Base-by-base conservation (phyloP, 495 filamentous ascomycete genomes). In the Usnea hakonensis region DNA sequence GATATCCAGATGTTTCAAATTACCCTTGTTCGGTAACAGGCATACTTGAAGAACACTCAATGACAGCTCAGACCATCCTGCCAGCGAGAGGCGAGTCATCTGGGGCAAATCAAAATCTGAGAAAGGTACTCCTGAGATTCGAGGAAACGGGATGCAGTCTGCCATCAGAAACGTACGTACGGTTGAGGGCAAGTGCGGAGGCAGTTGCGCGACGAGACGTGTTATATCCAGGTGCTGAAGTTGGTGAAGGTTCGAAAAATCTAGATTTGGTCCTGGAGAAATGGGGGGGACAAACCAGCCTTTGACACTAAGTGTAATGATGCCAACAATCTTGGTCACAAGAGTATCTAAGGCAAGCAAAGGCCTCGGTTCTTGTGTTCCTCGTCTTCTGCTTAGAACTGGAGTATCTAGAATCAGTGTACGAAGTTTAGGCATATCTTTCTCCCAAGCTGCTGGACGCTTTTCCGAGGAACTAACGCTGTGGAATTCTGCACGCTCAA, bases 401-500 rank as follows among this genome's bases (percentile, higher is more conserved):
- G 46, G 40, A 37, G 50, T 33, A 9, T 37, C 17, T 4, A 61
- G 10, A 33, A 26, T 61, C 38, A 61, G 16, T 1, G 52, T 13
- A 53, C 59, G 59, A 44, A 61, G 35, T 3, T 55, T 61, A 37
- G 48, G 59, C 48, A 55, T 59, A 3, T 35, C 14, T 48, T 36
- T 23, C 3, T 46, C 30, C 32, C 33, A 48, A 30, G 11, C 26
- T 44, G 17, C 11, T 30, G 30, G 1, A 36, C 26, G 32, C 2
- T 2, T 30, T 16, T 6, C 0, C 21, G 14, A 33, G 3, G 57
- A 3, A 44, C 35, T 71, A 46, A 73, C 50, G 41, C 61, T 67
- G 53, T 69, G 65, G 38, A 80, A 70, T 44, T 78, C 72, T 13
- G 76, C 68, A 14, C 68, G 72, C 60, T 80, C 77, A 1, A 84